phyloP scores from a whole-genome alignment of 371 early-diverging fungal species.

The Nosema granulosis region DNA sequence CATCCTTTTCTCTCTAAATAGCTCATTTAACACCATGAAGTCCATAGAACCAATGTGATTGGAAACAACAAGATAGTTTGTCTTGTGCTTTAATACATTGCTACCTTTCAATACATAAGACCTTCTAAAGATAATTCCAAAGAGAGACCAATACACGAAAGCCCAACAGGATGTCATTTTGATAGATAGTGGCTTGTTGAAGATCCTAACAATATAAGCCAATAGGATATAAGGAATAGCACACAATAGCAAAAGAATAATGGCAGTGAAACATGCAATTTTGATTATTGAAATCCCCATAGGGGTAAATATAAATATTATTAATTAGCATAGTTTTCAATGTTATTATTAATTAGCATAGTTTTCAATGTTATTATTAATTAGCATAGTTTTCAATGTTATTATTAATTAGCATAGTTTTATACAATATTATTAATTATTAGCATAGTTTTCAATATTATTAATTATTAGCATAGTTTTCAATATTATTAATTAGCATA shows the following conservation, averaged over 20 bases:
- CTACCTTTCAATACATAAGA: constrained; percentile 8
- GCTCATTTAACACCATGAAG: constrained; percentile 55
- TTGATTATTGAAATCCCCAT: background rate
- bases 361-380: too few relatives aligned
- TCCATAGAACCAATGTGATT: constrained; percentile 66
- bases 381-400: too few relatives aligned
- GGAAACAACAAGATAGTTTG: constrained; percentile 54
- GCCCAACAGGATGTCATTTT: constrained; percentile 23
- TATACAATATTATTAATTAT: too few relatives aligned
- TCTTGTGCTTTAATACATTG: constrained; percentile 5
- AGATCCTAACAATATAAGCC: constrained; percentile 9
- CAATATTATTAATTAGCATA: too few relatives aligned
- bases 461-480: too few relatives aligned
- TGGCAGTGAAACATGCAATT: background rate
- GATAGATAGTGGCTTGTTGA: constrained; percentile 7
- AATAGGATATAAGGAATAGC: constrained; percentile 6
- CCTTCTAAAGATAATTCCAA: constrained; percentile 13
- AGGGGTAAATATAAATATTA: too few relatives aligned
- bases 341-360: too few relatives aligned
- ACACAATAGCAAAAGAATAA: background rate
- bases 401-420: too few relatives aligned
- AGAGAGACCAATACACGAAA: constrained; percentile 22
- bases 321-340: too few relatives aligned
- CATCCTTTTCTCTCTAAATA: constrained; percentile 32
- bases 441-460: too few relatives aligned